Evolutionary conservation across 129 eudicot genomes (phyloP).

Genomic region (Calendula officinalis): DNA sequence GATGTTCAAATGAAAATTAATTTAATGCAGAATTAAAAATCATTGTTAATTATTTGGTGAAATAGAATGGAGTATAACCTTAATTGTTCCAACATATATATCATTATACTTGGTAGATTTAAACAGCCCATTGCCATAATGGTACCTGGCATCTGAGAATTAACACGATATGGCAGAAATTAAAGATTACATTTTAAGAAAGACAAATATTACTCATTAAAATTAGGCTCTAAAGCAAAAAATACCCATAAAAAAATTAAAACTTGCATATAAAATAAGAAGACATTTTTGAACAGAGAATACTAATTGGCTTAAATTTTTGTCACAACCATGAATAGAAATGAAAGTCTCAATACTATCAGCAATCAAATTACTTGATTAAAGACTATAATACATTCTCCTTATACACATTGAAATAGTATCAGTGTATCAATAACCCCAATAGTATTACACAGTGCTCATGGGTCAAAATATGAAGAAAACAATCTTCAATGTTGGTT

Average conservation of each 20-base stretch:
- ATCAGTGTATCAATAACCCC: slow-evolving; percentile 72
- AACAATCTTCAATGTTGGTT: too few relatives aligned
- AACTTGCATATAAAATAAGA: background rate
- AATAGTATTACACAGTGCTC: slow-evolving; percentile 61
- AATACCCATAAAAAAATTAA: background rate
- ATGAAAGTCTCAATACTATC: slow-evolving; percentile 99
- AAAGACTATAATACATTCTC: slow-evolving; percentile 96
- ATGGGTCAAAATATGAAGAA: too few relatives aligned
- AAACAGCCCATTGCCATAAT: slow-evolving; percentile 99
- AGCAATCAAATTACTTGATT: slow-evolving; percentile 96
- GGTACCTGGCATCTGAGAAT: slow-evolving; percentile 95
- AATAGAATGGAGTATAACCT: slow-evolving; percentile 44
- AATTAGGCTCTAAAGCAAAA: background rate
- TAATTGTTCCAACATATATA: slow-evolving; percentile 92
- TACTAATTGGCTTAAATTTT: slow-evolving; percentile 51
- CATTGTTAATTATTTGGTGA: background rate
- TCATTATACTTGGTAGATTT: slow-evolving; percentile 94
- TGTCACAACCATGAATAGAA: slow-evolving; percentile 96
- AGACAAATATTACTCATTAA: background rate
- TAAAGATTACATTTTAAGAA: background rate
- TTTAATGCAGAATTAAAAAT: background rate
- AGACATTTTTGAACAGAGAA: background rate
- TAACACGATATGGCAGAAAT: slow-evolving; percentile 4
- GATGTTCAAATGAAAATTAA: slow-evolving; percentile 52
- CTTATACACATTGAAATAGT: slow-evolving; percentile 98